A percentile compares a stretch with the other conserved stretches of the same genome.
These are phyloP conservation scores for Cercospora berteroae DNA, from an alignment of 2,329 filamentous ascomycete species.

Conservation along the genomic window DNA sequence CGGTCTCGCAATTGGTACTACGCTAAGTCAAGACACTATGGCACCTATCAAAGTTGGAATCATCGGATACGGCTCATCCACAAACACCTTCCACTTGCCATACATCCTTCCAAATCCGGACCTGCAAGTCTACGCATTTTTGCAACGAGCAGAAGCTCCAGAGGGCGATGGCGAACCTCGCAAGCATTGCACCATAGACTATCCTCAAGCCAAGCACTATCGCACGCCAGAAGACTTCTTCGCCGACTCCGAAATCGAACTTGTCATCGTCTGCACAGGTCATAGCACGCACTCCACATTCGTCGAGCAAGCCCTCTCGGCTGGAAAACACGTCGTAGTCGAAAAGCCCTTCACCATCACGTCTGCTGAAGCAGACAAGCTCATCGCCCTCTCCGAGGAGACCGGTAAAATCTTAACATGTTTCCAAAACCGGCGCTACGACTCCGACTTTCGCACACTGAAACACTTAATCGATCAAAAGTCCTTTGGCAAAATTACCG, in stretches of 20 bases:
- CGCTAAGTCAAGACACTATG: constrained; percentile 14
- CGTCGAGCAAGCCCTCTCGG: constrained; percentile 36
- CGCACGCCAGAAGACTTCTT: constrained; percentile 38
- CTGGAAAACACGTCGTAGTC: constrained; percentile 43
- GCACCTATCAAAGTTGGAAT: constrained; percentile 49
- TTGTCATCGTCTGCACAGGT: constrained; percentile 40
- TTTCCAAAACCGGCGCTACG: constrained; percentile 43
- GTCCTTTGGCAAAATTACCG: constrained; percentile 34
- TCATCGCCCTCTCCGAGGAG: constrained; percentile 37
- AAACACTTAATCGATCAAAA: constrained; percentile 27
- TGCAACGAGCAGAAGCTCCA: constrained; percentile 48
- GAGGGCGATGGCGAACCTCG: constrained; percentile 34
- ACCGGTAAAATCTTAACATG: constrained; percentile 37
- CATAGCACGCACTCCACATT: constrained; percentile 36
- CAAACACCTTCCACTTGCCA: constrained; percentile 52
- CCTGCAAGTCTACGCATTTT: constrained; percentile 48
- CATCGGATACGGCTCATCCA: constrained; percentile 52
- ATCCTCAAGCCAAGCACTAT: constrained; percentile 43
- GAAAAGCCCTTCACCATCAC: constrained; percentile 43
- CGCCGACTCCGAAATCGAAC: constrained; percentile 36
- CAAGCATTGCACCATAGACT: constrained; percentile 52
- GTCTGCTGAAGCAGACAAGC: constrained; percentile 36
- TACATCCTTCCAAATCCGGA: constrained; percentile 51
- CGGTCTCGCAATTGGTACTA: neutral
- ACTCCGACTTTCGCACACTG: constrained; percentile 42